Percentiles rank a stretch among this genome's conserved stretches.
Conservation (phyloP, 108 stramenopile species). For the Pinguiococcus pyrenoidosus region DNA sequence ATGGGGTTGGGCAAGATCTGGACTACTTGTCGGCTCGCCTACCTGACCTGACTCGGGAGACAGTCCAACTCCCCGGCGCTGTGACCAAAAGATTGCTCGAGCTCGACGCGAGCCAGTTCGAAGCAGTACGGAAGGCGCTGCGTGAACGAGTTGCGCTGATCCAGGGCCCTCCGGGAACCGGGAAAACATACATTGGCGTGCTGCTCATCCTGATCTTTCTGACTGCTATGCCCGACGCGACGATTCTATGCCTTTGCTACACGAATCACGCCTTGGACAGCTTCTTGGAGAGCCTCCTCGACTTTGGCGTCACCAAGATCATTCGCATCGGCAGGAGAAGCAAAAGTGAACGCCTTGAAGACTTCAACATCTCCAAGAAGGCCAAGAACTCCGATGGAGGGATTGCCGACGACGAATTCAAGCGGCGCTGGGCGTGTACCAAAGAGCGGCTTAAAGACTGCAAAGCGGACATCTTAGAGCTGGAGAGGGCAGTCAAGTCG, state of each 20-base stretch:
- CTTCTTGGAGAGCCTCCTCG: constrained; percentile 50
- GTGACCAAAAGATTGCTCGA: too few species aligned
- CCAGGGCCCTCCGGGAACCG: constrained; percentile 36
- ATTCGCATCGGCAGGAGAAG: constrained; percentile 54
- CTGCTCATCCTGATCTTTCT: constrained; percentile 1
- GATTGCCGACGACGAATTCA: too few species aligned
- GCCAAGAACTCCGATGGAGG: too few species aligned
- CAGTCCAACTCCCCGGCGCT: too few species aligned
- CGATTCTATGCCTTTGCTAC: constrained; percentile 41
- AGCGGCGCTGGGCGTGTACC: not conserved
- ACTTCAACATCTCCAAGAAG: constrained; percentile 3
- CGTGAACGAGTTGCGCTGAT: constrained; percentile 9
- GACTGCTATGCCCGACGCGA: not conserved
- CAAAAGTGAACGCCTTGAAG: constrained; percentile 3
- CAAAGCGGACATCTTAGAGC: not conserved
- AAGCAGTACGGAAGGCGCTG: constrained; percentile 11
- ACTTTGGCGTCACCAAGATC: constrained; percentile 33
- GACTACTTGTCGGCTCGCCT: too few species aligned
- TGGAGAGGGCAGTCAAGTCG: too few species aligned
- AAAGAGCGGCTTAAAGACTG: not conserved
- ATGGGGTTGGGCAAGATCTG: too few species aligned
- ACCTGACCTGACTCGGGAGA: too few species aligned
- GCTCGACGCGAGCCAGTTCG: constrained; percentile 14
- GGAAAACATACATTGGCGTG: constrained; percentile 26
- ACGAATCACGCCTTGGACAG: constrained; percentile 71